Evolutionary conservation across 148 eudicot species (phyloP).

Genomic region (Dysphania ambrosioides): DNA sequence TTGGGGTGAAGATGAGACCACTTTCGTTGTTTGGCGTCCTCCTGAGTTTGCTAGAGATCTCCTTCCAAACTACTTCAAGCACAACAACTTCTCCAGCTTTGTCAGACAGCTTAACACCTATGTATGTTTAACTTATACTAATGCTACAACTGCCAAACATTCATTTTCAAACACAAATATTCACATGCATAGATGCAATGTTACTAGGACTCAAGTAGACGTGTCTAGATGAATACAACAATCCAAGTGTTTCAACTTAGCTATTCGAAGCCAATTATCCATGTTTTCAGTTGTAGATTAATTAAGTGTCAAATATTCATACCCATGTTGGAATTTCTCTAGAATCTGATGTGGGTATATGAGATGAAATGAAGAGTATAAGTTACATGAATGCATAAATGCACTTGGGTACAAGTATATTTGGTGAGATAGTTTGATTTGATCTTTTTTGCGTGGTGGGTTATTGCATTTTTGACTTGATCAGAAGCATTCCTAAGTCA

Average conservation of each 20-base stretch:
- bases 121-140: conserved; percentile 35
- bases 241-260: no score
- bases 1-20: conserved; percentile 53
- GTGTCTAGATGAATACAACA: no score
- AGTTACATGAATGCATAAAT: background rate
- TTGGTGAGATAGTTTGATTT: no score
- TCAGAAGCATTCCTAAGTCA: background rate
- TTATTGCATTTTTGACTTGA: background rate
- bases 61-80: conserved; percentile 67
- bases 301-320: no score
- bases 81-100: conserved; percentile 66
- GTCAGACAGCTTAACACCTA: conserved; percentile 66
- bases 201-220: no score
- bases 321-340: background rate
- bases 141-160: background rate
- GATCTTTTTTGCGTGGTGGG: background rate
- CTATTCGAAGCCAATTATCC: no score
- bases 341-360: background rate
- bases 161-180: background rate
- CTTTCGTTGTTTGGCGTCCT: conserved; percentile 60
- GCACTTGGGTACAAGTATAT: background rate
- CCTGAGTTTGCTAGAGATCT: conserved; percentile 63
- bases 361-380: background rate
- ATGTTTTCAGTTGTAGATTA: no score
- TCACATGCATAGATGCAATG: conserved; percentile 10